Evolutionary conservation across 2,329 filamentous ascomycete species (phyloP), one percentile per base, ranked within the genome.

Genomic region (Alternaria gansuensis): DNA sequence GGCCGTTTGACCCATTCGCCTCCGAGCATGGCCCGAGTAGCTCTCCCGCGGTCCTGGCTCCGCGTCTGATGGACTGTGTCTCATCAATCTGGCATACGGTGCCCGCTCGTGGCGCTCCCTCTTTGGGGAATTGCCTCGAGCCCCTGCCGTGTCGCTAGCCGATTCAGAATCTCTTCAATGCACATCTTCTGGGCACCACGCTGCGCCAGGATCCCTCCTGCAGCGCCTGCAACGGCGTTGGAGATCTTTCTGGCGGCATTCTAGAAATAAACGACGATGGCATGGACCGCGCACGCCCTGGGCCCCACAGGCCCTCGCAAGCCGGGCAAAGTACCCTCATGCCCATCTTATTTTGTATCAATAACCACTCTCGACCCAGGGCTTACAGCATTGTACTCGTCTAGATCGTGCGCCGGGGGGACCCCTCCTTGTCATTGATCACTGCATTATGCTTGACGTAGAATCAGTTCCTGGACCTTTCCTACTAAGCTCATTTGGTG

Each of bases 381-480:
- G 71, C 70, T 60, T 57, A 60, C 62, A 69, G 75, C 75, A 77
- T 77, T 76, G 71, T 69, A 67, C 64, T 74, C 69, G 66, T 70
- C 72, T 66, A 75, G 71, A 77, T 78, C 76, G 70, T 67, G 70
- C 71, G 72, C 73, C 73, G 67, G 75, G 74, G 74, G 65, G 51
- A 52, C 70, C 69, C 63, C 68, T 73, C 72, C 76, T 66, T 72
- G 75, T 71, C 71, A 75, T 72, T 77, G 76, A 78, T 76, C 77
- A 79, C 76, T 72, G 76, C 77, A 79, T 79, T 77, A 77, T 79
- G 77, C 76, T 77, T 76, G 74, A 77, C 75, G 70, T 76, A 75
- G 75, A 78, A 77, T 75, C 66, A 69, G 73, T 75, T 71, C 73
- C 72, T 69, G 70, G 72, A 68, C 75, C 77, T 78, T 75, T 75